Base-by-base conservation (phyloP, 2,329 filamentous ascomycete genomes). In the Talaromyces sp. region DNA sequence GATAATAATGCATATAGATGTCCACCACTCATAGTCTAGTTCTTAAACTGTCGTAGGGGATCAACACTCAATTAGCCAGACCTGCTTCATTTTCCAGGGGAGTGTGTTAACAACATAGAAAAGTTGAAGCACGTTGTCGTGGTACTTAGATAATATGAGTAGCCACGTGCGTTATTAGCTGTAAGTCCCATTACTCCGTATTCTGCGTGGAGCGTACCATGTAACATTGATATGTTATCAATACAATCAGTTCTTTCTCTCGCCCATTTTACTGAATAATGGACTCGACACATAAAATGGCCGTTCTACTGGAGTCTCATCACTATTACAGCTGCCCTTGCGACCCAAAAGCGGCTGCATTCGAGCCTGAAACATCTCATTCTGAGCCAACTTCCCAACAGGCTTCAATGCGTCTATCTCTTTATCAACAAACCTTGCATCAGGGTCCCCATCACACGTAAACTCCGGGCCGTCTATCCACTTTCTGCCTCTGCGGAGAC, bases 201-300 rank as follows among this genome's bases (percentile, higher is more conserved):
- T 27, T 27, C 26, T 27, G 26, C 7, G 4, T 27, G 26, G 26
- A 27, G 26, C 26, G 26, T 3, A 27, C 7, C 26, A 27, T 27
- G 26, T 27, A 27, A 27, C 7, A 27, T 27, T 27, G n/a, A n/a
- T n/a, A n/a, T n/a, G n/a, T 27, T 27, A 27, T 27, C 31, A 32
- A 32, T 3, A 11, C 12, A n/a, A 14, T 46, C 41, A 46, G 19
- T 46, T n/a, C 8, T 51, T 46, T 29, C 46, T 46, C 19, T 56
- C 55, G 51, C 51, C 17, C n/a, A 43, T 56, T 19, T 11, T 41
- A 46, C 62, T 65, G 24, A 62, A 65, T 17, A 66, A 64, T 0
- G 61, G 65, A 60, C 61, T 66, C 12, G 65, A 65, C 9, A 66
- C 52, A 59, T 63, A 64, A 50, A 66, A 63, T 12, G 64, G 62